Evolutionary conservation across 495 filamentous ascomycete species (phyloP), one percentile per base, ranked within the genome.

Genomic region (Aspergillus conjunctus): DNA sequence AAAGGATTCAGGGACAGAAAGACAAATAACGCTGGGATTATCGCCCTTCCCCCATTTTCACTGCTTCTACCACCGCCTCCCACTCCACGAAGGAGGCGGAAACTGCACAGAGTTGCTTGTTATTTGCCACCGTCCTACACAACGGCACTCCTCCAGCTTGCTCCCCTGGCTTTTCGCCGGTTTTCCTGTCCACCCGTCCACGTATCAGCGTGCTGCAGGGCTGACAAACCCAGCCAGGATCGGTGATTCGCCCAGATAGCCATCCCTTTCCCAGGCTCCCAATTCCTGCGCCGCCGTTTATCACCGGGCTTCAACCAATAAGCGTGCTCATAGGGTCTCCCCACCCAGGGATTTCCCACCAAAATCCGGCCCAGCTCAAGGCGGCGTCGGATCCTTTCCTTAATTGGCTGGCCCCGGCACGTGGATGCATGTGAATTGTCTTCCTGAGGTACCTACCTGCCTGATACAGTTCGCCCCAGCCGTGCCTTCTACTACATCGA

Each of bases 351-450:
- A 30, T 33, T 58, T 58, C 39, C 59, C 48, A 39, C 46, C 58
- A 53, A 64, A 37, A 33, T 14, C 33, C 46, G 52, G 49, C 43
- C 46, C 43, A 53, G 20, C 12, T 39, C 17, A 61, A 49, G 62
- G 58, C 63, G 65, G 61, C 63, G 51, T 44, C 56, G 45, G 12
- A 30, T 45, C 54, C 33, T 61, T 64, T 58, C 46, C 61, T 45
- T 43, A 59, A 57, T 49, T 37, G 26, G 63, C 22, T 30, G 6
- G 18, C 31, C 11, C 34, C 3, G 26, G 61, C 67, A 69, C 66
- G 66, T 69, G 66, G 57, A 37, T 58, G 59, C 60, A 62, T 58
- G 58, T 66, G 64, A 66, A 56, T 60, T 57, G 51, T 32, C 31
- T 45, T 56, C 60, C 56, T 51, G 53, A 45, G 39, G 51, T 41